Conservation (phyloP, 2,329 filamentous ascomycete genomes). For the Apiospora kogelbergensis region DNA sequence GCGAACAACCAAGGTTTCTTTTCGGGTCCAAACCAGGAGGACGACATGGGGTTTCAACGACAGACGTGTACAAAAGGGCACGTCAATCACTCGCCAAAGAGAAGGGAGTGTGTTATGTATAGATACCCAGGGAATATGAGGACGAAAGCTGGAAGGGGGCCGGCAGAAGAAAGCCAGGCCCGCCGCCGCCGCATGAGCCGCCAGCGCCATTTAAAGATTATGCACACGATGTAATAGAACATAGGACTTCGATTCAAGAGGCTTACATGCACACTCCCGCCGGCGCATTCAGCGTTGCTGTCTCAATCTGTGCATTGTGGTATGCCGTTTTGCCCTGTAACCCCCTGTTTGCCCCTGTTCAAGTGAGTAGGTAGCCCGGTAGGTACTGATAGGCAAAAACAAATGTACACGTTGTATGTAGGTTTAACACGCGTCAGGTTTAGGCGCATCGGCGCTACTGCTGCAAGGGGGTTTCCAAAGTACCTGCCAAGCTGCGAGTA, state of each 20-base stretch:
- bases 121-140: background rate
- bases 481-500: background rate
- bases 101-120: background rate
- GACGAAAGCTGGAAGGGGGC: background rate
- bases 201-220: background rate
- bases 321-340: background rate
- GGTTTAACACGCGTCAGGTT: background rate
- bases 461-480: background rate
- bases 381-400: background rate
- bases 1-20: background rate
- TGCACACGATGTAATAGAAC: conserved; percentile 10
- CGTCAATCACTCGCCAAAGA: background rate
- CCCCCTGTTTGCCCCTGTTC: background rate
- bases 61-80: background rate
- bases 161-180: background rate
- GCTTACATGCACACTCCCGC: background rate
- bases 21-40: background rate
- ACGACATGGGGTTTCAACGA: background rate
- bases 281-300: background rate
- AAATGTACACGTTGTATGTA: background rate
- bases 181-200: background rate
- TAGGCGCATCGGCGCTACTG: background rate
- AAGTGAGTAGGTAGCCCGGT: background rate
- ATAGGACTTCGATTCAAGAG: conserved; percentile 8
- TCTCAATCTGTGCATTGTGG: background rate